Evolutionary conservation across 768 basidiomycete genomes (phyloP).

Genomic region (Cyathus striatus): DNA sequence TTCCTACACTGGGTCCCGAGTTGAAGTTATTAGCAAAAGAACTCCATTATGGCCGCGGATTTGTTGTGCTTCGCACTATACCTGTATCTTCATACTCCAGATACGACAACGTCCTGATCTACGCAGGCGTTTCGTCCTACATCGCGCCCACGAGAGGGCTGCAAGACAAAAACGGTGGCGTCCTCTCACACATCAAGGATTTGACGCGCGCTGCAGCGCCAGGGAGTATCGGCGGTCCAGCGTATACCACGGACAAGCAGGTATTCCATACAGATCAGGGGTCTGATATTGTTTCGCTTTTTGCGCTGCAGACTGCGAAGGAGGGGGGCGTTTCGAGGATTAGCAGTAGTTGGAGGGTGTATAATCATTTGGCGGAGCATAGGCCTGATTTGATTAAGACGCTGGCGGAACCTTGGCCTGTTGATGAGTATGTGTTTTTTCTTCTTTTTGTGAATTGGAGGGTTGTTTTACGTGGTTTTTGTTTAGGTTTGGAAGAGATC

Average conservation of each 20-base stretch:
- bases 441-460: not conserved
- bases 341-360: conserved; percentile 38
- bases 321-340: conserved; percentile 41
- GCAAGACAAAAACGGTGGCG: conserved; percentile 22
- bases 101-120: conserved; percentile 35
- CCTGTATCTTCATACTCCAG: conserved; percentile 36
- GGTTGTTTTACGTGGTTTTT: not conserved
- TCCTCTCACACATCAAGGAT: conserved; percentile 44
- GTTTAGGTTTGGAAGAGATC: conserved; percentile 30
- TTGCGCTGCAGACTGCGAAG: conserved; percentile 34
- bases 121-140: conserved; percentile 28
- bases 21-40: conserved; percentile 32
- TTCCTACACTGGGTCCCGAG: conserved; percentile 32
- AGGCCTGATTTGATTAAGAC: conserved; percentile 39
- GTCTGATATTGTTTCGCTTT: conserved; percentile 38
- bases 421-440: conserved; percentile 27
- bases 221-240: conserved; percentile 33
- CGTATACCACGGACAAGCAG: conserved; percentile 45
- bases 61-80: conserved; percentile 43
- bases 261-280: conserved; percentile 44
- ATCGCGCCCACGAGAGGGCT: conserved; percentile 11
- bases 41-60: conserved; percentile 39
- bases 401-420: conserved; percentile 35
- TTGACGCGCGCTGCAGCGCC: conserved; percentile 30
- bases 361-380: conserved; percentile 42